Percentiles rank a stretch among this genome's conserved stretches.
Evolutionary conservation across 208 protist genomes (phyloP).

Genomic region (Entamoeba moshkovskii): DNA sequence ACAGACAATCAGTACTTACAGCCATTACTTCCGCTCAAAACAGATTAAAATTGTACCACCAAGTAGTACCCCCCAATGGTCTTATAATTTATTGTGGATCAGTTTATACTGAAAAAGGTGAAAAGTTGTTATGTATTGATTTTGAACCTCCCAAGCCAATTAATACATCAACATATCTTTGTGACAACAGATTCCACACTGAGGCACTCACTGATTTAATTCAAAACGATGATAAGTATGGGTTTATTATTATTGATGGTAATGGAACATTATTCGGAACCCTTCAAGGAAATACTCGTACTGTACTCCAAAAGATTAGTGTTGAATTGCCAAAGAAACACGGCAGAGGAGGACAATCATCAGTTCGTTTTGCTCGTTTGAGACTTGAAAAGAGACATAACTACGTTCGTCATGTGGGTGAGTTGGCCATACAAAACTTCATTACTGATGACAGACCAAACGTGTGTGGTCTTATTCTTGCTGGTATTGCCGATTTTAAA

Average conservation of each 20-base stretch:
- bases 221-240: conserved; percentile 95
- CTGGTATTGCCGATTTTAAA: conserved; percentile 98
- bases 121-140: conserved; percentile 94
- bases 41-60: conserved; percentile 28
- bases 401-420: conserved; percentile 82
- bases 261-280: conserved; percentile 80
- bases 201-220: conserved; percentile 85
- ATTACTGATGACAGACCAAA: conserved; percentile 87
- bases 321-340: conserved; percentile 99
- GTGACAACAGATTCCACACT: conserved; percentile 80
- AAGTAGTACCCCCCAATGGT: conserved; percentile 49
- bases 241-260: conserved; percentile 99
- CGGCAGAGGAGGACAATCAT: conserved; percentile 94
- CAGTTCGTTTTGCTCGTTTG: conserved; percentile 96
- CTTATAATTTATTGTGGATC: conserved; percentile 88
- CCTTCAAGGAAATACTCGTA: conserved; percentile 82
- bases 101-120: conserved; percentile 87
- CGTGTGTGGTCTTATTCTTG: conserved; percentile 91
- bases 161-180: conserved; percentile 90
- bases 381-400: conserved; percentile 96
- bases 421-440: conserved; percentile 81
- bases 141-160: conserved; percentile 98
- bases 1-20: conserved; percentile 68
- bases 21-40: conserved; percentile 69
- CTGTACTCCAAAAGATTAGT: conserved; percentile 87